These are phyloP conservation scores for Forsythia suspensa DNA, from an alignment of 257 asterid species.

Conservation along the genomic window DNA sequence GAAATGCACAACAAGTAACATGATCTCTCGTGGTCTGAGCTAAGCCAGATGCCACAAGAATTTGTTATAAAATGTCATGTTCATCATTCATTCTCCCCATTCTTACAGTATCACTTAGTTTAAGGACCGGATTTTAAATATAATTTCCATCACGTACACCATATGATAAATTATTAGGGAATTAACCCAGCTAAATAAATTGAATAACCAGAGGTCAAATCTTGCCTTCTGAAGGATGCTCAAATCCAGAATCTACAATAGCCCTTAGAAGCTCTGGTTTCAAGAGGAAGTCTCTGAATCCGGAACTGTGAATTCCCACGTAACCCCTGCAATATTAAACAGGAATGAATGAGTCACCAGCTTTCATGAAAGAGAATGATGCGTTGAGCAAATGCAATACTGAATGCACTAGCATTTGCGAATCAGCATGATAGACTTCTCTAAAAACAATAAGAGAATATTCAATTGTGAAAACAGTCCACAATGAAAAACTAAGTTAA, in stretches of 20 bases:
- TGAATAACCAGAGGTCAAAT: background rate
- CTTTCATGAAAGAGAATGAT: background rate
- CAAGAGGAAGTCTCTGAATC: constrained; percentile 63
- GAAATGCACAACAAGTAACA: background rate
- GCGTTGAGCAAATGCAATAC: background rate
- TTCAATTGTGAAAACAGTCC: background rate
- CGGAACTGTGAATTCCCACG: constrained; percentile 65
- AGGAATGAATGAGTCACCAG: background rate
- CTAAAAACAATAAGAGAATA: too few relatives aligned
- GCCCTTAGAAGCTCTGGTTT: constrained; percentile 63
- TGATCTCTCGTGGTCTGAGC: background rate
- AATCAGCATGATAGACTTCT: too few relatives aligned
- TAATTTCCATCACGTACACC: constrained; percentile 1
- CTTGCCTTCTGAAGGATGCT: constrained; percentile 68
- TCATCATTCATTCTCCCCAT: background rate
- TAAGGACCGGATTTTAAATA: background rate
- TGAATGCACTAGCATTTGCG: too few relatives aligned
- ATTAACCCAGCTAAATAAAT: background rate
- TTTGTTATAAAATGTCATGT: background rate
- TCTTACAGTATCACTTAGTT: background rate
- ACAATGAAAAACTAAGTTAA: background rate
- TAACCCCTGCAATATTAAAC: constrained; percentile 38
- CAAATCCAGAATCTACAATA: constrained; percentile 58
- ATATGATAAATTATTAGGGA: background rate
- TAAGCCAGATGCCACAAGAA: background rate